Base-by-base conservation (phyloP, 495 filamentous ascomycete species). In the Neurospora sp. region DNA sequence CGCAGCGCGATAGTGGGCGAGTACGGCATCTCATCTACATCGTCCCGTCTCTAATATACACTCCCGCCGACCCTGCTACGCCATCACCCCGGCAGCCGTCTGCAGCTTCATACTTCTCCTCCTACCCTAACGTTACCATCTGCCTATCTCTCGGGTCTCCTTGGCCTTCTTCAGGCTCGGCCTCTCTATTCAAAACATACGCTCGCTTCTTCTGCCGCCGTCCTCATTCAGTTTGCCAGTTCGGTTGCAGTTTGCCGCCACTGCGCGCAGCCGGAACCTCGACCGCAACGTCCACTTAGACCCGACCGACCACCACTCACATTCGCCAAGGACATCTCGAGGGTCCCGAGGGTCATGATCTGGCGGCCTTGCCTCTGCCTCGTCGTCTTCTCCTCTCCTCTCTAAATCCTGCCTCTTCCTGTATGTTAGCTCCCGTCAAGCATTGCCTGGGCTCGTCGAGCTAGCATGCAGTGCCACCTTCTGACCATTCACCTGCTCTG, bases 301-400 rank as follows among this genome's bases (percentile, higher is more conserved):
- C 54, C 27, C 54, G 54, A 31, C 54, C 54, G 27, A 66, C 23
- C 6, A 66, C 27, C 54, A 37, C 54, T 66, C 54, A 18, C 18
- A 66, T 35, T 35, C 54, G 54, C 27, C 54, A 66, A 66, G 54
- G 12, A 66, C 12, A 66, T 35, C 54, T 31, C 1, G 27, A 18
- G 14, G 54, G 12, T 39, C 74, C 41, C 72, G 54, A 75, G 72
- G 77, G 77, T 74, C 75, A 79, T 80, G 79, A 79, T 69, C 75
- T 69, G 70, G 66, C 76, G 76, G 74, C 70, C 70, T 69, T 76
- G 79, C 75, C 48, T 76, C 31, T 66, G 54, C 54, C 54, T 66
- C 27, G 54, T 35, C 54, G 54, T 66, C 27, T 35, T 66, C 75
- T 72, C 71, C 72, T 75, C 54, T 31, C 12, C 27, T 66, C 27